These are phyloP conservation scores for Pleurotus citrinopileatus DNA, from an alignment of 768 basidiomycete genomes.

Conservation along the genomic window DNA sequence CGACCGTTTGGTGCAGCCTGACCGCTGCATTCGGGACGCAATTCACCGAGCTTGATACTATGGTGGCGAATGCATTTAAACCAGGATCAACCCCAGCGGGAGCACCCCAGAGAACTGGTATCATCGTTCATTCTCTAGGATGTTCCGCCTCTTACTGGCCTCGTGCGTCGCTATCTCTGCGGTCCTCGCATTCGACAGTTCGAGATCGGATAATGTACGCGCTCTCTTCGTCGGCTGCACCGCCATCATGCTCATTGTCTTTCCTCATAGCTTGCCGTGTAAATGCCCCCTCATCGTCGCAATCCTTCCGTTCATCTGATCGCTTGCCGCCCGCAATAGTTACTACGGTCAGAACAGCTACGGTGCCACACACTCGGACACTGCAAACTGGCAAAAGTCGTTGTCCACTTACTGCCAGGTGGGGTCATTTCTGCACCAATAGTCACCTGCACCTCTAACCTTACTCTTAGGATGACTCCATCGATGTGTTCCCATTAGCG, in stretches of 20 bases:
- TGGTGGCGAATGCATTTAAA: not conserved
- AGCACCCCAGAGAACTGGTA: not conserved
- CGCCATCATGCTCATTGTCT: not conserved
- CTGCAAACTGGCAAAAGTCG: conserved; percentile 48
- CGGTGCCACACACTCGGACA: conserved; percentile 43
- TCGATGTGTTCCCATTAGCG: conserved; percentile 59
- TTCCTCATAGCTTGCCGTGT: conserved; percentile 3
- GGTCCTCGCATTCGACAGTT: conserved; percentile 2
- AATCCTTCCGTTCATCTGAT: not conserved
- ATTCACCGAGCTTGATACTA: not conserved
- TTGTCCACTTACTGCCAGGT: conserved; percentile 54
- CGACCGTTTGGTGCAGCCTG: not conserved
- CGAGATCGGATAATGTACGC: conserved; percentile 11
- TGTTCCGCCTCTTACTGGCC: not conserved
- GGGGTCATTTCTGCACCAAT: conserved; percentile 11
- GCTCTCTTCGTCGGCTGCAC: conserved; percentile 13
- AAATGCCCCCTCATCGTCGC: not conserved
- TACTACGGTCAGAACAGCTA: conserved; percentile 63
- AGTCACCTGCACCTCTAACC: conserved; percentile 18
- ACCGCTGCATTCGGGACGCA: not conserved
- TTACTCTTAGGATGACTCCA: conserved; percentile 45
- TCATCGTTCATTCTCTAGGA: not conserved
- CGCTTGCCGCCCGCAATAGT: conserved; percentile 17
- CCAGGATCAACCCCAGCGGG: not conserved
- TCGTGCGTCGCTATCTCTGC: conserved; percentile 1